A percentile compares a stretch with the other conserved stretches of the same genome.
Conservation (phyloP, 768 basidiomycete genomes). For the Hysterangium stoloniferum region DNA sequence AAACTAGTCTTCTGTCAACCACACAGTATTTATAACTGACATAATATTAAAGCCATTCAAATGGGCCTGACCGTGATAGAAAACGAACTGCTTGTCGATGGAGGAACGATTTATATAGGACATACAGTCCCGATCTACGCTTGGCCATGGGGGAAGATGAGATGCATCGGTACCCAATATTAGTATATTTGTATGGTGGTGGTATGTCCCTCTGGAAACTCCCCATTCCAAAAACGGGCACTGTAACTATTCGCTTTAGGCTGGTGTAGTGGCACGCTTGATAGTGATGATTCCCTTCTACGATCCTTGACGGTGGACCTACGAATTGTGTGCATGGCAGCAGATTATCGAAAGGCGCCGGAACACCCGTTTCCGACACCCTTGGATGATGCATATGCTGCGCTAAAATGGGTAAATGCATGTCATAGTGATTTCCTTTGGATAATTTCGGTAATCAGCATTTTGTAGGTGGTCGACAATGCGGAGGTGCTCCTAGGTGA, state of each 20-base stretch:
- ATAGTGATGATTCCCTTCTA: conserved; percentile 14
- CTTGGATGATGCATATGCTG: conserved; percentile 18
- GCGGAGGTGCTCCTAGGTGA: conserved; percentile 11
- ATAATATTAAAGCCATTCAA: neutral
- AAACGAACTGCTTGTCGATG: neutral
- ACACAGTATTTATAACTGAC: neutral
- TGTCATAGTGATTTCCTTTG: too few species aligned
- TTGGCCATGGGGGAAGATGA: neutral
- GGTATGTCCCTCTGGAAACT: neutral
- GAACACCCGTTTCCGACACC: conserved; percentile 15
- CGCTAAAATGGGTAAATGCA: conserved; percentile 19
- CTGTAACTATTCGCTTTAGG: neutral
- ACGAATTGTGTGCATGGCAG: conserved; percentile 11
- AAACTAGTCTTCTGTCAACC: neutral
- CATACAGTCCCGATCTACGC: neutral
- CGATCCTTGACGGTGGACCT: conserved; percentile 12
- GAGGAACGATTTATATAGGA: neutral
- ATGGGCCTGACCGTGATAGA: neutral
- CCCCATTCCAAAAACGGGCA: neutral
- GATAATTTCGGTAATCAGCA: too few species aligned
- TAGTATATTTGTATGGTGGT: neutral
- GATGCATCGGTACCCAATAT: neutral
- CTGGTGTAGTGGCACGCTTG: conserved; percentile 8
- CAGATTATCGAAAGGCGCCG: too few species aligned
- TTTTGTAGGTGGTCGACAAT: too few species aligned